A percentile compares a stretch with the other conserved stretches of the same genome.
Evolutionary conservation across 345 rosid species (phyloP).

Genomic region (Euphorbia pulcherrima): DNA sequence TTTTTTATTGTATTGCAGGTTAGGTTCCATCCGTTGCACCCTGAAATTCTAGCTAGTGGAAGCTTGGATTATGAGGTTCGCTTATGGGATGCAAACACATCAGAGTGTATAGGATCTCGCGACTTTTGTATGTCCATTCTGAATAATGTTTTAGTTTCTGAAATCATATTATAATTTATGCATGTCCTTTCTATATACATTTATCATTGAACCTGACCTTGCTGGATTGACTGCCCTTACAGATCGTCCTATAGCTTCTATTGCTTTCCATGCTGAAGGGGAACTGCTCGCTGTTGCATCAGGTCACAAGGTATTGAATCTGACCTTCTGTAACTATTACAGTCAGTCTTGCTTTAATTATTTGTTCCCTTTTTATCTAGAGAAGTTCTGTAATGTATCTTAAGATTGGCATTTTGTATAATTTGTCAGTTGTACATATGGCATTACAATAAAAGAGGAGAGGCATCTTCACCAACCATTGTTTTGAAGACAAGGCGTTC

Average conservation of each 20-base stretch:
- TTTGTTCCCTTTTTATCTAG: neutral
- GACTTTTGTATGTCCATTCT: conserved; percentile 45
- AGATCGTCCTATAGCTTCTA: conserved; percentile 79
- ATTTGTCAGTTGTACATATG: conserved; percentile 56
- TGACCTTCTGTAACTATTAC: neutral
- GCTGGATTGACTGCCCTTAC: conserved; percentile 18
- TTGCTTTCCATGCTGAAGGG: conserved; percentile 78
- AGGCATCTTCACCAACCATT: conserved; percentile 52
- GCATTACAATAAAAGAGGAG: conserved; percentile 64
- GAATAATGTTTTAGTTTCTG: conserved; percentile 16
- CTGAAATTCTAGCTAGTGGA: conserved; percentile 69
- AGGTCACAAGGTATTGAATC: conserved; percentile 60
- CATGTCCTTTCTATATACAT: neutral
- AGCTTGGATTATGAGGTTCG: conserved; percentile 79
- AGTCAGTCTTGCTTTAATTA: neutral
- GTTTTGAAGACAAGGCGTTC: conserved; percentile 65
- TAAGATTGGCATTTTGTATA: conserved; percentile 19
- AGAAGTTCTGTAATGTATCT: neutral
- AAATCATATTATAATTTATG: neutral
- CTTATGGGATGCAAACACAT: conserved; percentile 65
- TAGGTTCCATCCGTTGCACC: conserved; percentile 63
- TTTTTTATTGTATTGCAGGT: conserved; percentile 38
- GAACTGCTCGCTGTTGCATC: conserved; percentile 75
- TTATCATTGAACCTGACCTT: conserved; percentile 2
- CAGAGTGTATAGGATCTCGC: conserved; percentile 64